Base-by-base conservation (phyloP, 768 basidiomycete genomes). In the Collybiopsis confluens region DNA sequence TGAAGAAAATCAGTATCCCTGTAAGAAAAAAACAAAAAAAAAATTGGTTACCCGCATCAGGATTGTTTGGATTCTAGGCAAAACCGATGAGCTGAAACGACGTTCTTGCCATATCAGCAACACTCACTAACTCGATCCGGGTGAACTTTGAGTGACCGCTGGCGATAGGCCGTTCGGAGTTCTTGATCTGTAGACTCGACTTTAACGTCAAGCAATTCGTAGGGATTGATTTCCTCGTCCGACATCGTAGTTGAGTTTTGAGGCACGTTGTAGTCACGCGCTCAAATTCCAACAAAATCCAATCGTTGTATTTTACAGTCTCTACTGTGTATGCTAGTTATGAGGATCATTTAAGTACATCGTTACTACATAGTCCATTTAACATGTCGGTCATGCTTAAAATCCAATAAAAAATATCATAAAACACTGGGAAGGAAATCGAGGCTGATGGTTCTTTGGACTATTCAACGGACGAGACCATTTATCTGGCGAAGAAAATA, bases 91-190 rank as follows among this genome's bases (percentile, higher is more conserved):
- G n/a, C 50, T 18, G 24, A 45, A 28, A 56, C n/a, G 58, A 43
- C 57, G 33, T 48, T 57, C 59, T 27, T 42, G 44, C n/a, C n/a
- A 55, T 42, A 60, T 56, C 11, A 48, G 38, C 23, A 59, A 55
- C 23, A 36, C 21, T 57, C 56, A 76, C 81, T 57, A 59, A 90
- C 90, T 63, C 89, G 81, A 64, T 92, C 91, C 26, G 91, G 91
- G 69, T 93, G 91, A 33, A 92, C 88, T 71, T 90, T 92, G 61
- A 90, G 76, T 1, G 91, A 92, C 26, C 81, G 75, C 55, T 88
- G 77, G 37, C 90, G 79, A 60, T 92, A 93, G 0, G 90, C 89
- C 2, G 83, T 88, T 54, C 81, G 78, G 50, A 93, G 88, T 58
- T 91, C 90, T 47, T 81, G 78, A 55, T 92, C 89, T 27, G 86